Evolutionary conservation across 148 eudicot species (phyloP).

Genomic region (Arctostaphylos glauca): DNA sequence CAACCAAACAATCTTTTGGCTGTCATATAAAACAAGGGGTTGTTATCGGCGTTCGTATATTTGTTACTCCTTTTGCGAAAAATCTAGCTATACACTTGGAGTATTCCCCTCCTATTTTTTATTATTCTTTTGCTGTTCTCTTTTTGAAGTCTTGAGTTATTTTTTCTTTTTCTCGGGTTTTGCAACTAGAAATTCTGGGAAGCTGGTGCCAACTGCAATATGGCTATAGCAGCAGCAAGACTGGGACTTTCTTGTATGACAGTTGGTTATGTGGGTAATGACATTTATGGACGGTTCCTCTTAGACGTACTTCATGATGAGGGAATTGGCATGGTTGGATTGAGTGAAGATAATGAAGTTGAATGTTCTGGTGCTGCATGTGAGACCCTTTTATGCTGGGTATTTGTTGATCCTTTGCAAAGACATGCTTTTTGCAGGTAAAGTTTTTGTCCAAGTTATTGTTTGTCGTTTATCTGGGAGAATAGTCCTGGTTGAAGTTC

Average conservation of each 20-base stretch:
- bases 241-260: constrained; percentile 70
- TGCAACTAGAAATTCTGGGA: constrained; percentile 80
- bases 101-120: not conserved
- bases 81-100: not conserved
- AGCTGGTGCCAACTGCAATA: constrained; percentile 96
- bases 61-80: too few species aligned
- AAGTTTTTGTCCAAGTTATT: not conserved
- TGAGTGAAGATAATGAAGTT: constrained; percentile 50
- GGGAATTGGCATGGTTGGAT: constrained; percentile 62
- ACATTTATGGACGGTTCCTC: constrained; percentile 80
- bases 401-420: constrained; percentile 88
- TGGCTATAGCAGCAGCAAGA: constrained; percentile 95
- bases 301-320: constrained; percentile 75
- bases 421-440: constrained; percentile 98
- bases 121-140: not conserved
- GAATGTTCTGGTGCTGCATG: constrained; percentile 33
- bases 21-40: too few species aligned
- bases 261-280: constrained; percentile 87
- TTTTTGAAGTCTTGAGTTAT: constrained; percentile 4
- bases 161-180: constrained; percentile 7
- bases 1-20: too few species aligned
- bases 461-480: constrained; percentile 8
- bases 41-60: too few species aligned
- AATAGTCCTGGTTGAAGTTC: not conserved
- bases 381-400: constrained; percentile 96